phyloP scores from a whole-genome alignment of 202 grass and related monocot genomes.

The Brachypodium distachyon region DNA sequence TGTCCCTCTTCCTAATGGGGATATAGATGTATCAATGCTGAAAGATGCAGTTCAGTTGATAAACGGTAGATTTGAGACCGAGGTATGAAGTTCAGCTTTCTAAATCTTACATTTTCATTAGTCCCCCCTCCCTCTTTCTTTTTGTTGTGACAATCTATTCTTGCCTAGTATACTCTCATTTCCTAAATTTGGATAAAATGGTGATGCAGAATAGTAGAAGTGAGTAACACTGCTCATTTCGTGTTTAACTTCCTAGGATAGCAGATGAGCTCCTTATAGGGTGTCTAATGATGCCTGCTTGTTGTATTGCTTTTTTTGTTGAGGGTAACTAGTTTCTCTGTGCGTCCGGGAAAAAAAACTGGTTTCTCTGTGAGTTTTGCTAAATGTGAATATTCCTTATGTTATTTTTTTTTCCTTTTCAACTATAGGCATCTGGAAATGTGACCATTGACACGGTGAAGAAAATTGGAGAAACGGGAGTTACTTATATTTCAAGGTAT shows the following conservation, averaged over 20 bases:
- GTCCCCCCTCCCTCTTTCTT: background rate
- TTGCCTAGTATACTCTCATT: background rate
- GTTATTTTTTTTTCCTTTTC: background rate
- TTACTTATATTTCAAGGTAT: slow-evolving; percentile 89
- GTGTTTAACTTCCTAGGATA: background rate
- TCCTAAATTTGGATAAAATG: background rate
- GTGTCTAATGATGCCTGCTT: background rate
- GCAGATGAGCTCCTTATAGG: background rate
- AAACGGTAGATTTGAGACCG: slow-evolving; percentile 87
- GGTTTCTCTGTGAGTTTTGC: background rate
- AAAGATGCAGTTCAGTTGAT: slow-evolving; percentile 82
- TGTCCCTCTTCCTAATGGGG: slow-evolving; percentile 61
- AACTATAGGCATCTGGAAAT: slow-evolving; percentile 87
- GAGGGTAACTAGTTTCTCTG: background rate
- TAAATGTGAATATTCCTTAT: background rate
- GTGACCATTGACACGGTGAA: slow-evolving; percentile 78
- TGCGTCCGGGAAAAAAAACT: no score
- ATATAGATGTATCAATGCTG: slow-evolving; percentile 91
- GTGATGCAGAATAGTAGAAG: background rate
- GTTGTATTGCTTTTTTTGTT: background rate
- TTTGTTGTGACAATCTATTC: background rate
- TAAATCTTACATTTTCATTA: background rate
- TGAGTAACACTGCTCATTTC: background rate
- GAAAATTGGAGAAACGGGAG: slow-evolving; percentile 90
- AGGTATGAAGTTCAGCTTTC: slow-evolving; percentile 44